Evolutionary conservation across 2,329 filamentous ascomycete genomes (phyloP), one percentile per base, ranked within the genome.

Genomic region (Neonectria coccinea): DNA sequence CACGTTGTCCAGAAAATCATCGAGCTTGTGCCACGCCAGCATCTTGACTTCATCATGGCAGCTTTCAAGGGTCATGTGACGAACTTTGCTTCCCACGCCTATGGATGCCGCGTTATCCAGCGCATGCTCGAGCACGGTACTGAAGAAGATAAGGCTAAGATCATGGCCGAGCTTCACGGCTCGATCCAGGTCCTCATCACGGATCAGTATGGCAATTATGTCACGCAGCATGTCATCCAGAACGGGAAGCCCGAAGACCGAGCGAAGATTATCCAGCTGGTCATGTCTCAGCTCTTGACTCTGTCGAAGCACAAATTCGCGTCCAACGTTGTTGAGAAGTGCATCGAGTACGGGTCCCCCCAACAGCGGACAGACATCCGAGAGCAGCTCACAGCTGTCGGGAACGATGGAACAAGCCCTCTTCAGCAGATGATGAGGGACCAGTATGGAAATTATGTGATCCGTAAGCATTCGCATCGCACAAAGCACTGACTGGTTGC

Each of bases 1-100:
- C 96, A 99, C 70, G 96, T 99, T 29, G 90, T 99, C 18, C 96
- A 98, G 74, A 97, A 97, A 79, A 91, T 95, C 10, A 94, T 99
- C 64, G 91, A 96, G 84, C 91, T 71, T 88, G 95, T 62, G 6
- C 92, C 93, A 0, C 87, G 89, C 2, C 85, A 92, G 68, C 89
- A 95, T 74, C 91, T 97, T 50, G 90, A 90, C 67, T 97, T 97
- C 79, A 91, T 98, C 77, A 91, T 97, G 80, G 86, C 92, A 55
- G 89, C 91, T 2, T 91, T 97, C 80, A 88, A 86, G 55, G 91
- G 90, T 9, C 89, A 94, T 64, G 90, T 97, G 20, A 88, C 88
- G 48, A 82, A 85, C 51, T 86, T 97, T 36, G 90, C 94, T 1
- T 87, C 88, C 0, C 93, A 99, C 77, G 85, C 89, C 6, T 97